phyloP scores from a whole-genome alignment of 805 yeast genomes.

The Teunomyces gatunensis region DNA sequence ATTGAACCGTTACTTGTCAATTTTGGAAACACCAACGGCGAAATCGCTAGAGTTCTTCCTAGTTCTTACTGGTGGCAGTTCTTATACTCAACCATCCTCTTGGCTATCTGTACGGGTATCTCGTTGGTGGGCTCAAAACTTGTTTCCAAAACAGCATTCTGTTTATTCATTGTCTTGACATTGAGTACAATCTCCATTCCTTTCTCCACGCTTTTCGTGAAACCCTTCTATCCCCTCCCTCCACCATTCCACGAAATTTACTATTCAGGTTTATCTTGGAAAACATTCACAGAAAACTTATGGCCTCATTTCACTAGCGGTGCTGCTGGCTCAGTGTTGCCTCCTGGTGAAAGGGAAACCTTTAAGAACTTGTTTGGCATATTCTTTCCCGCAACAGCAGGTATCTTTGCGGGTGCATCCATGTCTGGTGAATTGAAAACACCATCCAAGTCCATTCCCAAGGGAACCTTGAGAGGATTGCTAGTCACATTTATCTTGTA shows the following conservation, averaged over 20 bases:
- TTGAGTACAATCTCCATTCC: conserved; percentile 81
- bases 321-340: conserved; percentile 84
- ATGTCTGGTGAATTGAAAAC: conserved; percentile 91
- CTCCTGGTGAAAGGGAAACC: conserved; percentile 54
- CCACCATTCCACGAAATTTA: conserved; percentile 43
- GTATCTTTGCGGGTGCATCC: conserved; percentile 97
- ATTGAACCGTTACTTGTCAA: conserved; percentile 85
- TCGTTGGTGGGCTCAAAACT: conserved; percentile 78
- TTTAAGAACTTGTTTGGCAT: conserved; percentile 89
- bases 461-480: conserved; percentile 88
- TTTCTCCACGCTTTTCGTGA: conserved; percentile 62
- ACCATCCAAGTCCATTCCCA: conserved; percentile 88
- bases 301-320: conserved; percentile 81
- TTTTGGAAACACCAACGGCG: conserved; percentile 64
- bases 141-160: conserved; percentile 79
- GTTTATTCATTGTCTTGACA: conserved; percentile 64
- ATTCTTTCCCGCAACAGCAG: conserved; percentile 97
- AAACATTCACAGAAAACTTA: conserved; percentile 62
- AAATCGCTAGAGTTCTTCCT: conserved; percentile 58
- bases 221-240: conserved; percentile 52
- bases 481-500: conserved; percentile 74
- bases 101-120: conserved; percentile 69
- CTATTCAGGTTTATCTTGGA: conserved; percentile 76
- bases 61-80: conserved; percentile 68
- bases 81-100: conserved; percentile 64